Base-by-base conservation (phyloP, 352 stramenopile species). In the Phytopythium chamaehyphon region DNA sequence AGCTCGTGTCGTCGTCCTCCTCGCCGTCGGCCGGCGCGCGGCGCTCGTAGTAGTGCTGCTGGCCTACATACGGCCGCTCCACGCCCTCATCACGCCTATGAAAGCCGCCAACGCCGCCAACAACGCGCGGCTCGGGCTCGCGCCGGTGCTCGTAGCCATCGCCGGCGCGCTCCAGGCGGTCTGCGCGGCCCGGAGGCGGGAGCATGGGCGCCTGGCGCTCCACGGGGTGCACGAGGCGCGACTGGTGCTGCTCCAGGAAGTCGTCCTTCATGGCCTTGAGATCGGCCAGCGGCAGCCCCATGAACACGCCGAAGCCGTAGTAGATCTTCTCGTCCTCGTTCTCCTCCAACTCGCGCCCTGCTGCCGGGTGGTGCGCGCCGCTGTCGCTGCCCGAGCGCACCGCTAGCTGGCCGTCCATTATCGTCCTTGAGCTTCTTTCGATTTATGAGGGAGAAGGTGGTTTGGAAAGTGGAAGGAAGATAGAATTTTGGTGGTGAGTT, bases 251-350 rank as follows among this genome's bases (percentile, higher is more conserved):
- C 48, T 83, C 76, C 45, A 89, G 45, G 24, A 81, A 88, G 47
- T 92, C 73, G 35, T 90, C 78, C 65, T 88, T 90, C 74, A 92
- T 90, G 48, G 73, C 77, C 51, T 89, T 90, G 45, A 94, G 69
- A 40, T 91, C 83, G n/a, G 77, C 72, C 44, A 94, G 70, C 28
- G 81, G 76, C 39, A 94, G 69, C 0, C 83, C 83, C 79, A 94
- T 94, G 62, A 94, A 94, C 33, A 94, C 83, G 47, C 83, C 83
- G 40, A 94, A 94, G 47, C 83, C 83, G 66, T 94, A 94, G 76
- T 94, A 94, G 1, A 94, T 69, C 64, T 94, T 90, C 55, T 92
- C 77, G 46, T 90, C 74, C 47, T 92, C 81, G 48, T 71, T 83
- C 40, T 86, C 74, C 44, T 80, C 66, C 21, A 57, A 59, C 9